phyloP scores from a whole-genome alignment of 768 basidiomycete species.

The Lentinula edodes region DNA sequence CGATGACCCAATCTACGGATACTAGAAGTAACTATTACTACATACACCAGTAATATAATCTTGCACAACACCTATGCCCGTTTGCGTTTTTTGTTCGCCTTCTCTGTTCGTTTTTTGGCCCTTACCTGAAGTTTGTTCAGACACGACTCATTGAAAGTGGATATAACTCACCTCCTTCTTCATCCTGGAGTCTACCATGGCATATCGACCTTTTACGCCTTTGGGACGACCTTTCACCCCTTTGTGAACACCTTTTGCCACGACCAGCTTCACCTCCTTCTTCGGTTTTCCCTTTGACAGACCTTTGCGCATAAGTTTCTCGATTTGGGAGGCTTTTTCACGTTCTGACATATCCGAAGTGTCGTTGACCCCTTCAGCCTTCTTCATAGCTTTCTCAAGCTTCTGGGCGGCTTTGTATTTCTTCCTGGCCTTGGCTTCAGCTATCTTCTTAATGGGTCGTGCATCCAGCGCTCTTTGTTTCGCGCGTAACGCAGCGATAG shows the following conservation, averaged over 20 bases:
- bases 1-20: not conserved
- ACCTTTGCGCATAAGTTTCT: slow-evolving; percentile 85
- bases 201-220: slow-evolving; percentile 92
- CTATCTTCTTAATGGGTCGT: slow-evolving; percentile 97
- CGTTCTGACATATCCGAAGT: slow-evolving; percentile 89
- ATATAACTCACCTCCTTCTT: slow-evolving; percentile 71
- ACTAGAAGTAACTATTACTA: not conserved
- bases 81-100: slow-evolving; percentile 59
- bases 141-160: not conserved
- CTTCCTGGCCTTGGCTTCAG: slow-evolving; percentile 97
- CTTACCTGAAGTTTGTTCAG: slow-evolving; percentile 49
- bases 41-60: not conserved
- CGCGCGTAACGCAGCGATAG: slow-evolving; percentile 75
- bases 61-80: slow-evolving; percentile 21
- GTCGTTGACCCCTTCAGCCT: slow-evolving; percentile 88
- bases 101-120: slow-evolving; percentile 76
- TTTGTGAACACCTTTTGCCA: slow-evolving; percentile 86
- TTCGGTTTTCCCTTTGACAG: slow-evolving; percentile 59
- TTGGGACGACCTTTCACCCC: slow-evolving; percentile 91
- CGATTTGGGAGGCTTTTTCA: slow-evolving; percentile 91
- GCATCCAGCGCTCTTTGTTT: slow-evolving; percentile 94
- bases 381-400: slow-evolving; percentile 90
- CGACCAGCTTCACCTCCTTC: slow-evolving; percentile 80
- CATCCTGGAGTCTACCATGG: slow-evolving; percentile 93
- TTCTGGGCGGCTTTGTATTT: slow-evolving; percentile 83